Evolutionary conservation across 176 grass and related monocot species (phyloP).

Genomic region (Elaeis guineensis): DNA sequence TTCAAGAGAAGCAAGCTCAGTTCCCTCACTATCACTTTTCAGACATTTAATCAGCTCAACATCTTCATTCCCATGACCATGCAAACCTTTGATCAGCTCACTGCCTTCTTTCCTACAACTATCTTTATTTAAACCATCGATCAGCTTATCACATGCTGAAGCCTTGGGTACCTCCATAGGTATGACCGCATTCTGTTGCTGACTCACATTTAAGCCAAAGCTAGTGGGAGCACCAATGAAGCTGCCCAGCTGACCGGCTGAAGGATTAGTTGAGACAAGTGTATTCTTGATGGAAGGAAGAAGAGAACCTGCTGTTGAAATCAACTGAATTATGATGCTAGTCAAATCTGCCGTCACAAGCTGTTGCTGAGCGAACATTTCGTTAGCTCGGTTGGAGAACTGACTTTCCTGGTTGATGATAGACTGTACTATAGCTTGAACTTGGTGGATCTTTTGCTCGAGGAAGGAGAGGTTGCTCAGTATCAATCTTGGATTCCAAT

Average conservation of each 20-base stretch:
- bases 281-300: conserved; percentile 80
- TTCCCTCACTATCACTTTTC: conserved; percentile 30
- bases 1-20: conserved; percentile 41
- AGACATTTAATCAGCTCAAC: conserved; percentile 47
- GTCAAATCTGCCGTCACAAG: conserved; percentile 74
- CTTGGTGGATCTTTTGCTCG: conserved; percentile 90
- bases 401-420: conserved; percentile 45
- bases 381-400: conserved; percentile 25
- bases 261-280: conserved; percentile 53
- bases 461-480: conserved; percentile 67
- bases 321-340: conserved; percentile 82
- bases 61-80: conserved; percentile 25
- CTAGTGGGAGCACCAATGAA: conserved; percentile 32
- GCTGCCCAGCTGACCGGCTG: conserved; percentile 38
- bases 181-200: conserved; percentile 21
- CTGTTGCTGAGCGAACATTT: conserved; percentile 63
- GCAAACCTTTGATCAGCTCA: no score
- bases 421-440: conserved; percentile 61
- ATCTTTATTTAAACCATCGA: conserved; percentile 28
- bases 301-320: conserved; percentile 73
- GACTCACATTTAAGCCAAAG: conserved; percentile 33
- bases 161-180: conserved; percentile 31
- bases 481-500: conserved; percentile 68
- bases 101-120: no score
- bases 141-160: conserved; percentile 45